phyloP scores from a whole-genome alignment of 2,329 filamentous ascomycete genomes.

The Claviceps sp. region DNA sequence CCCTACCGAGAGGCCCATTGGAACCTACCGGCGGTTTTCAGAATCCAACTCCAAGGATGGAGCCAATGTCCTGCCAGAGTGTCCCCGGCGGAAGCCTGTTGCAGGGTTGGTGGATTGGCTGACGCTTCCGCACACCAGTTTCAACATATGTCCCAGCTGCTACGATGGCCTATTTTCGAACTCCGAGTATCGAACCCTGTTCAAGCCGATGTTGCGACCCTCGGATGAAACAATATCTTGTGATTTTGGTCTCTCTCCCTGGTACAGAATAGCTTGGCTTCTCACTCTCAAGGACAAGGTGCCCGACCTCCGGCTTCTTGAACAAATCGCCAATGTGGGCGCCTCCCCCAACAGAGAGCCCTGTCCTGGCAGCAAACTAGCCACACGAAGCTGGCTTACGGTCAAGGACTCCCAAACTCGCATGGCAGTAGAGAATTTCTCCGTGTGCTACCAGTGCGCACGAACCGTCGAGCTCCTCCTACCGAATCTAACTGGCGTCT shows the following conservation, averaged over 20 bases:
- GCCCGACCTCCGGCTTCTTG: conserved; percentile 54
- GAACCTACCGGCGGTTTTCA: conserved; percentile 39
- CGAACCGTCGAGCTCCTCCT: conserved; percentile 60
- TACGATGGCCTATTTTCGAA: conserved; percentile 55
- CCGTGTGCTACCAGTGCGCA: conserved; percentile 62
- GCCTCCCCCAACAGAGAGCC: conserved; percentile 33
- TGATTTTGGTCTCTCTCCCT: conserved; percentile 63
- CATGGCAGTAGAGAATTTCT: conserved; percentile 55
- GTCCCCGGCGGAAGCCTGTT: conserved; percentile 50
- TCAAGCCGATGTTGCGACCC: conserved; percentile 44
- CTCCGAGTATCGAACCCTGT: conserved; percentile 53
- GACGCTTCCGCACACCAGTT: conserved; percentile 55
- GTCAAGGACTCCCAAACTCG: conserved; percentile 54
- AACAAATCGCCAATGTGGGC: conserved; percentile 49
- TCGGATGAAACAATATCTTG: conserved; percentile 50
- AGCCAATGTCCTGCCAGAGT: conserved; percentile 43
- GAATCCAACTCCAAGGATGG: conserved; percentile 22
- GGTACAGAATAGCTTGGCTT: conserved; percentile 76
- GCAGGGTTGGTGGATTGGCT: conserved; percentile 66
- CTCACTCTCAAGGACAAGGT: conserved; percentile 59
- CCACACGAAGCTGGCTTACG: conserved; percentile 58
- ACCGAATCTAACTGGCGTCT: conserved; percentile 55
- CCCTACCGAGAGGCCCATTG: conserved; percentile 25
- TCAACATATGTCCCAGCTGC: conserved; percentile 76
- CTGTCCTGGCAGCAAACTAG: conserved; percentile 44